Percentiles rank a stretch among this genome's conserved stretches.
These are phyloP conservation scores for Artomyces pyxidatus DNA, from an alignment of 768 basidiomycete genomes.

Conservation along the genomic window DNA sequence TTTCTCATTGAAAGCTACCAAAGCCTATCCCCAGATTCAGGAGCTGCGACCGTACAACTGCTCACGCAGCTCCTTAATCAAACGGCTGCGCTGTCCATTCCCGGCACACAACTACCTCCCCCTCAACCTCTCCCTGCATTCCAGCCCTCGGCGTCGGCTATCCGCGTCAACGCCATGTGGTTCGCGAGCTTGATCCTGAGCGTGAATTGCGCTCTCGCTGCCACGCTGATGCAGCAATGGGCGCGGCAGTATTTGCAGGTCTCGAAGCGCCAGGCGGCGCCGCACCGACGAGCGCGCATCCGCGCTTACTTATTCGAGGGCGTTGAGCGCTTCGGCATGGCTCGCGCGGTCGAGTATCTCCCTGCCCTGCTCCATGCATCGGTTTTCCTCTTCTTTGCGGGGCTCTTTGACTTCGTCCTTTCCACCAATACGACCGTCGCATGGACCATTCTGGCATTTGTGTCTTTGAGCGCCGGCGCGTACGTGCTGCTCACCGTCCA, in stretches of 20 bases:
- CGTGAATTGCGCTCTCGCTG: conserved; percentile 1
- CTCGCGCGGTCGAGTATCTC: background rate
- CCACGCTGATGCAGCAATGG: conserved; percentile 1
- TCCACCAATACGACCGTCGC: background rate
- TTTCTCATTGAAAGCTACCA: conserved; percentile 3
- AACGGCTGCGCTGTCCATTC: background rate
- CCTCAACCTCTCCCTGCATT: background rate
- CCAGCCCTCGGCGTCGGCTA: background rate
- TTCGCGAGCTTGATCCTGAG: background rate
- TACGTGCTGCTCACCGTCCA: conserved; percentile 6
- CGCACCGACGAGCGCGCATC: background rate
- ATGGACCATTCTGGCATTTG: background rate
- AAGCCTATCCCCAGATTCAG: background rate
- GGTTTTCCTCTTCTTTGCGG: conserved; percentile 4
- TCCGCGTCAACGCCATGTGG: conserved; percentile 2
- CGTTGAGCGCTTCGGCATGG: background rate
- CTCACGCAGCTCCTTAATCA: background rate
- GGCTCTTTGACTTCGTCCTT: background rate
- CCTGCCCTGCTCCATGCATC: background rate
- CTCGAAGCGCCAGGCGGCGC: background rate
- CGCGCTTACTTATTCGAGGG: background rate
- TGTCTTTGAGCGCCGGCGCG: background rate
- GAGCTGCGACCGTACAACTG: background rate
- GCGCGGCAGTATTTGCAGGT: background rate
- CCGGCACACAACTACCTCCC: background rate